Evolutionary conservation across 768 basidiomycete species (phyloP).

Genomic region (Astraeus odoratus): DNA sequence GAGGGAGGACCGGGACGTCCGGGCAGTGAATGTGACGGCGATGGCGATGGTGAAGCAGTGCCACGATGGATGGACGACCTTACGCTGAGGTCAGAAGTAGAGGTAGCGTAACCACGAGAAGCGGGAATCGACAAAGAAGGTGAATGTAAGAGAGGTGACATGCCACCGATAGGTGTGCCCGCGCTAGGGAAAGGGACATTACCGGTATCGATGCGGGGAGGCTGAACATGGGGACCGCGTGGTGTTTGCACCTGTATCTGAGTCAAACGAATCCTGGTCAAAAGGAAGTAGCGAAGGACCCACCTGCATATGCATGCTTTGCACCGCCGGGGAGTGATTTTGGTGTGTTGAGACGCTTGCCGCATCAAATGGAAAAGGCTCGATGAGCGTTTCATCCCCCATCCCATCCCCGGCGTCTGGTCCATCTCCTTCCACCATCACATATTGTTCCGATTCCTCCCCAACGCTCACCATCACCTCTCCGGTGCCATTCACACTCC

Average conservation of each 20-base stretch:
- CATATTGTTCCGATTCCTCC: conserved; percentile 18
- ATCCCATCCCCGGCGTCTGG: conserved; percentile 6
- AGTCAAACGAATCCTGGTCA: too few species aligned
- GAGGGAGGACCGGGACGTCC: conserved; percentile 6
- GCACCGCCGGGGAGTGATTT: conserved; percentile 6
- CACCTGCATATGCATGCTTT: conserved; percentile 11
- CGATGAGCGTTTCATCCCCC: conserved; percentile 14
- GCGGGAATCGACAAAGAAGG: conserved; percentile 14
- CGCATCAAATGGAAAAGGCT: conserved; percentile 17
- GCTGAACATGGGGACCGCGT: conserved; percentile 21
- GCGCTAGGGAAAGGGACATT: conserved; percentile 3
- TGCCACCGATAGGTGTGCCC: conserved; percentile 5
- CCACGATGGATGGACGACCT: background rate
- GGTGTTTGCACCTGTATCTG: conserved; percentile 14
- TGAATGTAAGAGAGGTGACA: conserved; percentile 22
- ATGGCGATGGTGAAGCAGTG: conserved; percentile 6
- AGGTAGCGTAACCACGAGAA: conserved; percentile 4
- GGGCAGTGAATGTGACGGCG: conserved; percentile 6
- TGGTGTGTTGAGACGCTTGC: conserved; percentile 19
- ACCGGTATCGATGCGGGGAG: conserved; percentile 14
- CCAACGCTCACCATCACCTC: background rate
- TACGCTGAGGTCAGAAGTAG: background rate
- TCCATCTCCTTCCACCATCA: conserved; percentile 19
- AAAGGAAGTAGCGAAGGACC: too few species aligned
- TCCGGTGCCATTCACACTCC: background rate